These are phyloP conservation scores for sunflower (Helianthus annuus) DNA, from an alignment of 129 eudicot species.

Conservation along the genomic window DNA sequence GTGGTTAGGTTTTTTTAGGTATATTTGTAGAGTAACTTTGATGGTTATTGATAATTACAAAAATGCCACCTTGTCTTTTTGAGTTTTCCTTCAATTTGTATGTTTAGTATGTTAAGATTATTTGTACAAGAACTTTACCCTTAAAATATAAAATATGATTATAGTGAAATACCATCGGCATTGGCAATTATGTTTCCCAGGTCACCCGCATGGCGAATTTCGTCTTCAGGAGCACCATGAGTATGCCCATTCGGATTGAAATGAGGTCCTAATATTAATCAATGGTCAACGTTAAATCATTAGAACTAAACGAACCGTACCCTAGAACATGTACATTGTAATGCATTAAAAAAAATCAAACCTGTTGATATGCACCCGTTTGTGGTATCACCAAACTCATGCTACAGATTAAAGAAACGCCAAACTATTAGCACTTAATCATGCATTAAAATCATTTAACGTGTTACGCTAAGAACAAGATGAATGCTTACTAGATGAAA, in stretches of 20 bases:
- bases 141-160: no score
- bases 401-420: conserved; percentile 44
- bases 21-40: no score
- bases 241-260: conserved; percentile 85
- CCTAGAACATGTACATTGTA: conserved; percentile 3
- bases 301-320: background rate
- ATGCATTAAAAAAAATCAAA: conserved; percentile 26
- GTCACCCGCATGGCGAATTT: conserved; percentile 99
- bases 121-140: no score
- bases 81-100: no score
- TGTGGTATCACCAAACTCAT: conserved; percentile 96
- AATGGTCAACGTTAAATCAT: background rate
- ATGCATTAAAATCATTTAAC: background rate
- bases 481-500: conserved; percentile 69
- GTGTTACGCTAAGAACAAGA: background rate
- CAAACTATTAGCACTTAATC: background rate
- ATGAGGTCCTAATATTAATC: conserved; percentile 69
- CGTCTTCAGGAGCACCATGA: conserved; percentile 98
- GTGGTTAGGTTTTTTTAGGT: no score
- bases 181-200: conserved; percentile 99
- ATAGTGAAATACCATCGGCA: conserved; percentile 66
- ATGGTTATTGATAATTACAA: no score
- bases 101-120: no score
- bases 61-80: no score
- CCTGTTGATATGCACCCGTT: conserved; percentile 99